These are phyloP conservation scores for Sphagnum contortum DNA, from an alignment of 225 moss, liverwort and hornwort genomes.

Conservation along the genomic window DNA sequence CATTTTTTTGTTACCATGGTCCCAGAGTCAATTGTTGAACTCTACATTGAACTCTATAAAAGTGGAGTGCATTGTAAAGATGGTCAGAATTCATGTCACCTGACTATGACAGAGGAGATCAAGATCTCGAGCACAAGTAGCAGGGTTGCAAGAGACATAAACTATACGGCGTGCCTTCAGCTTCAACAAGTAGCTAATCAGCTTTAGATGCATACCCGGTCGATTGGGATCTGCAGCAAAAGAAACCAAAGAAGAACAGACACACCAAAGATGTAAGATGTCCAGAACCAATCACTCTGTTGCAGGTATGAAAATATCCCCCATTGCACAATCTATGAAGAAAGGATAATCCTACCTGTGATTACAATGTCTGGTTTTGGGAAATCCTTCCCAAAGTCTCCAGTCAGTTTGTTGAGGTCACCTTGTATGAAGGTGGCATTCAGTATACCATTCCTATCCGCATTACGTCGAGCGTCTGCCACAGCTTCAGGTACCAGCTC, in stretches of 20 bases:
- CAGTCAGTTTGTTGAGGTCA: conserved; percentile 85
- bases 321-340: too few species aligned
- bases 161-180: conserved; percentile 66
- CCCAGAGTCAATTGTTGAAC: too few species aligned
- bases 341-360: conserved; percentile 35
- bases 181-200: conserved; percentile 67
- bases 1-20: too few species aligned
- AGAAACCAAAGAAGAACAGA: not conserved
- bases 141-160: conserved; percentile 96
- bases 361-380: conserved; percentile 77
- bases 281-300: too few species aligned
- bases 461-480: conserved; percentile 86
- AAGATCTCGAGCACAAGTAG: conserved; percentile 92
- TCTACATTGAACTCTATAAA: too few species aligned
- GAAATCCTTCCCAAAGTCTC: conserved; percentile 69
- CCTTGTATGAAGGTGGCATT: conserved; percentile 94
- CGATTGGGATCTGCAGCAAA: conserved; percentile 74
- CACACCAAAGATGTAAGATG: too few species aligned
- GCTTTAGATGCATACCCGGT: conserved; percentile 91
- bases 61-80: too few species aligned
- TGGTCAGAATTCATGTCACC: conserved; percentile 16
- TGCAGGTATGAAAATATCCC: too few species aligned
- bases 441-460: conserved; percentile 61
- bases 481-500: conserved; percentile 96
- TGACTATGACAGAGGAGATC: conserved; percentile 77